Percentiles rank a stretch among this genome's conserved stretches.
Conservation (phyloP, 2,329 filamentous ascomycete species). For the Calonectria fujianensis region DNA sequence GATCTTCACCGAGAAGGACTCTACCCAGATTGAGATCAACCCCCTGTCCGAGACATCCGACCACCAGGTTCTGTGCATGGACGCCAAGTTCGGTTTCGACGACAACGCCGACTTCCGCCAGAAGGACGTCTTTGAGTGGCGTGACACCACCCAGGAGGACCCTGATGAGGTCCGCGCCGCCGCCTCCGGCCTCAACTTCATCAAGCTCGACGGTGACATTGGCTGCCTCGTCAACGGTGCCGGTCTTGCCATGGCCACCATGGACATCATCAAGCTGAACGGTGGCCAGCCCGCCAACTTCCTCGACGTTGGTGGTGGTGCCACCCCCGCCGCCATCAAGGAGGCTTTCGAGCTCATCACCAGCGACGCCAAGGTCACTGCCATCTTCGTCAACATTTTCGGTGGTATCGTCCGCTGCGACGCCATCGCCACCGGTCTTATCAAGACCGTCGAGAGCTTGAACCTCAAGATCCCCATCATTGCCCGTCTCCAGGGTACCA, state of each 20-base stretch:
- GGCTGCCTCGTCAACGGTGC: slow-evolving; percentile 99
- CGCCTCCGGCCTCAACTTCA: slow-evolving; percentile 97
- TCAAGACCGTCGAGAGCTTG: slow-evolving; percentile 95
- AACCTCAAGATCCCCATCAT: slow-evolving; percentile 98
- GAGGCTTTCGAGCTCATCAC: slow-evolving; percentile 99
- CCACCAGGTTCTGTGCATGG: slow-evolving; percentile 99
- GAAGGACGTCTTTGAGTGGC: slow-evolving; percentile 95
- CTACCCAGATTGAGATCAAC: slow-evolving; percentile 99
- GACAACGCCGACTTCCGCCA: slow-evolving; percentile 99
- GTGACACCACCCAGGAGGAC: slow-evolving; percentile 97
- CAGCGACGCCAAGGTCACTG: slow-evolving; percentile 97
- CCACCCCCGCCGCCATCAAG: slow-evolving; percentile 96
- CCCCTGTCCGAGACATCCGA: slow-evolving; percentile 98
- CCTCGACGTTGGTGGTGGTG: slow-evolving; percentile 98
- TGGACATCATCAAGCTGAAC: slow-evolving; percentile 99
- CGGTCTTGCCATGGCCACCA: slow-evolving; percentile 99
- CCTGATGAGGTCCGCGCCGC: slow-evolving; percentile 98
- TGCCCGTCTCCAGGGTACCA: slow-evolving; percentile 97
- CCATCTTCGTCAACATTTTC: slow-evolving; percentile 99
- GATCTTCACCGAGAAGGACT: slow-evolving; percentile 98
- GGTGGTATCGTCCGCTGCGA: slow-evolving; percentile 99
- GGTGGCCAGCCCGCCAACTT: slow-evolving; percentile 98
- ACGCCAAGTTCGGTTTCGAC: slow-evolving; percentile 98
- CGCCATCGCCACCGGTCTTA: slow-evolving; percentile 95
- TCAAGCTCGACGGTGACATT: slow-evolving; percentile 99